Conservation (phyloP, 2,329 filamentous ascomycete species). For the Blumeriella jaapii region DNA sequence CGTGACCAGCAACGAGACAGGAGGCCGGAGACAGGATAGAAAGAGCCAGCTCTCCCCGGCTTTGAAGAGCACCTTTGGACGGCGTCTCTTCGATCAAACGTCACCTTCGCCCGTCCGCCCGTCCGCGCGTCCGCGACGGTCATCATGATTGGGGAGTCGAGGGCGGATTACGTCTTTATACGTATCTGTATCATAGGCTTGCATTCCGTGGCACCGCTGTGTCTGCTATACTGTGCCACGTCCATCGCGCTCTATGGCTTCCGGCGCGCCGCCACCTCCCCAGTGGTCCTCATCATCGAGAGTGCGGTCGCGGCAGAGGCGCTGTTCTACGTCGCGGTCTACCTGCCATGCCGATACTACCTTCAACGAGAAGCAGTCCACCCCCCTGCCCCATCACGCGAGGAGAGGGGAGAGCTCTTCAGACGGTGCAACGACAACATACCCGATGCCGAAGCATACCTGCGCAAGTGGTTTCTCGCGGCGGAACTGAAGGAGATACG, state of each 20-base stretch:
- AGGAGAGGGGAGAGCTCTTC: conserved; percentile 39
- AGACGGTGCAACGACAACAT: conserved; percentile 39
- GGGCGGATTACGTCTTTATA: conserved; percentile 30
- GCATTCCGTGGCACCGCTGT: conserved; percentile 38
- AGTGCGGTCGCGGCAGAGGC: conserved; percentile 38
- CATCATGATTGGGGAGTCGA: conserved; percentile 27
- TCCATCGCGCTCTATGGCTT: conserved; percentile 25
- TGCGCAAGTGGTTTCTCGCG: conserved; percentile 47
- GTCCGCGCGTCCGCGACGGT: conserved; percentile 1
- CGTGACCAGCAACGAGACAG: too few species aligned
- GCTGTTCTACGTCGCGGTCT: conserved; percentile 41
- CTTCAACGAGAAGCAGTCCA: conserved; percentile 41
- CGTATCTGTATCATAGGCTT: conserved; percentile 36
- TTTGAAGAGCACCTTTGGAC: background rate
- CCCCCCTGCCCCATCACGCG: conserved; percentile 33
- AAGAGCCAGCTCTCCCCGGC: too few species aligned
- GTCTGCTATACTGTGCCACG: conserved; percentile 34
- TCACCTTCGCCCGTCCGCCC: background rate
- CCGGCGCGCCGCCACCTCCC: conserved; percentile 20
- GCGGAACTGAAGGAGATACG: conserved; percentile 40
- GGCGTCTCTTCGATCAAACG: background rate
- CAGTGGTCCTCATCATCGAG: conserved; percentile 26
- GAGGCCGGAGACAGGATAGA: too few species aligned
- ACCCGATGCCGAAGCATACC: conserved; percentile 39
- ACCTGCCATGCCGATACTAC: conserved; percentile 37